Evolutionary conservation across 306 rosid species (phyloP).

Genomic region (Trifolium fragiferum): DNA sequence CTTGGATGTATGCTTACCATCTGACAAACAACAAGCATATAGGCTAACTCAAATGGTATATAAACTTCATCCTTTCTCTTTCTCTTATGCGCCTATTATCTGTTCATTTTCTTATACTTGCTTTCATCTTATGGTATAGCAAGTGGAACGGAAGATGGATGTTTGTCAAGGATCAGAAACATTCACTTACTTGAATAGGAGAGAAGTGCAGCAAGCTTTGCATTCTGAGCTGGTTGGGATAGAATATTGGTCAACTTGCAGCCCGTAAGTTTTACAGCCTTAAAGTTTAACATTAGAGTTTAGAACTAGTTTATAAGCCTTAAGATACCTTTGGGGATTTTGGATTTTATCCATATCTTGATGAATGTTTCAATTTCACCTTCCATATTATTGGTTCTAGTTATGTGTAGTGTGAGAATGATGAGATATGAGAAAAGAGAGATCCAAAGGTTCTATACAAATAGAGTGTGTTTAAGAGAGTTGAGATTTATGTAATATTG

Average conservation of each 20-base stretch:
- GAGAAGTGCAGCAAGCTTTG: slow-evolving; percentile 53
- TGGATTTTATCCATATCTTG: too few species aligned
- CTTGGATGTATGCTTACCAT: slow-evolving; percentile 52
- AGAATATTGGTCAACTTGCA: slow-evolving; percentile 57
- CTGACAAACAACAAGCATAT: slow-evolving; percentile 45
- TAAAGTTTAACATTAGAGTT: too few species aligned
- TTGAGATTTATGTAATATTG: too few species aligned
- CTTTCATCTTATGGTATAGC: slow-evolving; percentile 29
- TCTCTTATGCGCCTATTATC: not conserved
- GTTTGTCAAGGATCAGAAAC: slow-evolving; percentile 59
- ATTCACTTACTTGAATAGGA: too few species aligned
- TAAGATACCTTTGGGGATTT: too few species aligned
- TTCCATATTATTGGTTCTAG: too few species aligned
- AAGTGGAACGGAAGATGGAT: slow-evolving; percentile 52
- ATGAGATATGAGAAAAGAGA: too few species aligned
- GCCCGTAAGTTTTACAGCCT: slow-evolving; percentile 49
- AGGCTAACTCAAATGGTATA: slow-evolving; percentile 51
- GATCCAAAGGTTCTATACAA: too few species aligned
- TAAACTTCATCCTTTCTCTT: not conserved
- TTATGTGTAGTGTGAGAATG: too few species aligned
- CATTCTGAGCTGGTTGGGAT: slow-evolving; percentile 68
- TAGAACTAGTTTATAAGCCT: too few species aligned
- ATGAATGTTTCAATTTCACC: too few species aligned
- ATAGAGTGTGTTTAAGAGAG: too few species aligned
- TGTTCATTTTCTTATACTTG: not conserved